These are phyloP conservation scores for Penicillium atrosanguineum DNA, from an alignment of 495 filamentous ascomycete genomes.

Conservation along the genomic window DNA sequence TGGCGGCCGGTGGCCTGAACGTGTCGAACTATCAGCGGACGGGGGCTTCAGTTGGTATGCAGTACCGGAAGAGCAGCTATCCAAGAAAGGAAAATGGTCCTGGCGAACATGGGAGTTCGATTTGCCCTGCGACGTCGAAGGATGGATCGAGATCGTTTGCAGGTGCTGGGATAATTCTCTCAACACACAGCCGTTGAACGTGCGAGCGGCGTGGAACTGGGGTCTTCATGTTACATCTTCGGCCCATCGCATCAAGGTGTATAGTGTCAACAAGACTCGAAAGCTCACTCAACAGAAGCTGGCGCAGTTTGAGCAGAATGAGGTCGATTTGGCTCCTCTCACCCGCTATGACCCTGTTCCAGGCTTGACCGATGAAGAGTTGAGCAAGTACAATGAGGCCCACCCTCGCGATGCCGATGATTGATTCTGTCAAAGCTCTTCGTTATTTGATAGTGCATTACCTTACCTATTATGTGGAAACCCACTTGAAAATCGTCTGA, in stretches of 20 bases:
- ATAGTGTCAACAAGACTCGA: conserved; percentile 57
- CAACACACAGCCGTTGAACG: conserved; percentile 40
- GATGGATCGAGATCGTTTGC: conserved; percentile 43
- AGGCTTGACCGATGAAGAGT: conserved; percentile 45
- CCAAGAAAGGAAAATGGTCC: conserved; percentile 34
- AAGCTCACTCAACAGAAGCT: conserved; percentile 47
- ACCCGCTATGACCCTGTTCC: conserved; percentile 48
- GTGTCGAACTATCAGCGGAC: conserved; percentile 45
- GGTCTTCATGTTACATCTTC: conserved; percentile 66
- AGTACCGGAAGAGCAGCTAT: conserved; percentile 30
- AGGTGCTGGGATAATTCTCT: conserved; percentile 43
- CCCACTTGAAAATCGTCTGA: too few species aligned
- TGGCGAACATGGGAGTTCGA: conserved; percentile 43
- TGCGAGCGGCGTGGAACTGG: conserved; percentile 52
- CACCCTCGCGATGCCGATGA: conserved; percentile 50
- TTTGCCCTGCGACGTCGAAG: conserved; percentile 40
- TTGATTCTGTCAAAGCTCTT: conserved; percentile 14
- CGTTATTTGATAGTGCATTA: too few species aligned
- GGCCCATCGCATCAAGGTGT: conserved; percentile 60
- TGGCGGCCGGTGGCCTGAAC: conserved; percentile 43
- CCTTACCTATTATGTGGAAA: too few species aligned
- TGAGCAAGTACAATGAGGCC: conserved; percentile 37
- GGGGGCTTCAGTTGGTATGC: conserved; percentile 43
- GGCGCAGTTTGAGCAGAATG: conserved; percentile 46
- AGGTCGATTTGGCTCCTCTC: conserved; percentile 47